phyloP scores from a whole-genome alignment of 805 yeast genomes.

The Yamadazyma akitaensis region DNA sequence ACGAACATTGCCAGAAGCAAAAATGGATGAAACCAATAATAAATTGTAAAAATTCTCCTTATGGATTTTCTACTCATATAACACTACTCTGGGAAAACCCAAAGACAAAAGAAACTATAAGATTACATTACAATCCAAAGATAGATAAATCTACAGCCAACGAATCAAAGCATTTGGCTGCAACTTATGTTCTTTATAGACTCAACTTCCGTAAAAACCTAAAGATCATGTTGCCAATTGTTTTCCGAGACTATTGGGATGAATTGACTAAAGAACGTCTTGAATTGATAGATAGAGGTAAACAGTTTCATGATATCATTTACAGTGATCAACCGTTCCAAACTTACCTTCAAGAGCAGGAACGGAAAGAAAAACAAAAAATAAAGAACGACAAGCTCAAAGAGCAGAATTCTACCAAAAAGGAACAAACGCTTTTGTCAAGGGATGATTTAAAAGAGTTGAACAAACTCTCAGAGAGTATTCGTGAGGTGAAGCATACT shows the following conservation, averaged over 20 bases:
- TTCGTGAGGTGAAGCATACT: slow-evolving; percentile 1
- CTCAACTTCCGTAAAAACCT: slow-evolving; percentile 77
- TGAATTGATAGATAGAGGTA: slow-evolving; percentile 21
- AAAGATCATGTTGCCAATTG: slow-evolving; percentile 82
- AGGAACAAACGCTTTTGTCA: not conserved
- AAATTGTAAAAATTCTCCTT: slow-evolving; percentile 50
- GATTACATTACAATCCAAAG: slow-evolving; percentile 53
- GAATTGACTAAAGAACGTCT: slow-evolving; percentile 59
- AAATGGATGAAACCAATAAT: slow-evolving; percentile 88
- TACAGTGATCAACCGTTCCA: slow-evolving; percentile 79
- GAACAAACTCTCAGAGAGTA: not conserved
- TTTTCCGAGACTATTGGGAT: slow-evolving; percentile 77
- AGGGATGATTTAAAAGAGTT: slow-evolving; percentile 1
- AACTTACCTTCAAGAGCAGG: slow-evolving; percentile 19
- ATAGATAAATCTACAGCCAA: slow-evolving; percentile 71
- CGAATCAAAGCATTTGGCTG: slow-evolving; percentile 88
- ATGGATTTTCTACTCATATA: slow-evolving; percentile 65
- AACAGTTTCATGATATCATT: slow-evolving; percentile 44
- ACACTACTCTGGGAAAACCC: slow-evolving; percentile 73
- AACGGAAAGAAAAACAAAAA: slow-evolving; percentile 5
- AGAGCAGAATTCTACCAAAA: slow-evolving; percentile 1
- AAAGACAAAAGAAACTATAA: slow-evolving; percentile 66
- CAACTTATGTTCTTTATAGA: slow-evolving; percentile 81
- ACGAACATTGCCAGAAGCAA: slow-evolving; percentile 81
- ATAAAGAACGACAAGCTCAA: slow-evolving; percentile 5